Evolutionary conservation across 208 protist genomes (phyloP), one percentile per base, ranked within the genome.

Genomic region (Trypanosoma scelopori): DNA sequence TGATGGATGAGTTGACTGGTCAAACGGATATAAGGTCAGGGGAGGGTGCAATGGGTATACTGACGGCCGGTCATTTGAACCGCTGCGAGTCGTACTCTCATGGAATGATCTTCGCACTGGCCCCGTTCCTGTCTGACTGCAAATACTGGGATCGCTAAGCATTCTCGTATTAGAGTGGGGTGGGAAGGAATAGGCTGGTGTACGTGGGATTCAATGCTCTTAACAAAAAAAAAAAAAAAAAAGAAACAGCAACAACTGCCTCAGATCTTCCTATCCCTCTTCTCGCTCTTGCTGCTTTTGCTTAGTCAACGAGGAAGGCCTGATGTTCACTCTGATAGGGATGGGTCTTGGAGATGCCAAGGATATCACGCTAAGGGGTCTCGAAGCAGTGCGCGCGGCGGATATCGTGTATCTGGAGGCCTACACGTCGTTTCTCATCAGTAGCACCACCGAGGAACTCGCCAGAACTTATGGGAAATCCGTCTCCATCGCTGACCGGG

Each of bases 401-500:
- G 82, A 88, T 49, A 74, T 84, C 52, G 92, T 99, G 1, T 99
- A 96, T 67, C 85, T 99, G 25, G 99, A 99, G 76, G 78, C 84
- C 7, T 99, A 99, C 84, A 99, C 99, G 7, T 98, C 97, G 3
- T 97, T 99, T 41, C 82, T 99, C 20, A 89, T 92, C 7, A 90
- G 89, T 25, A 87, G 78, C 65, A 92, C 78, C 41, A 76, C 74
- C 16, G 74, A 84, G 20, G 61, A 92, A 46, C 81, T 98, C 49
- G 78, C 96, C 32, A 85, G 48, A 25, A 82, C 93, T 18, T 99
- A 99, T 71, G 96, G 84, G 1, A 92, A 87, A 49, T 49, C 74
- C 25, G 84, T 99, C 9, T 72, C 97, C 22, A 48, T 98, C 15
- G 98, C 98, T 16, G 98, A 99, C 78, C 60, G 98, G 43, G 97